Conservation (phyloP, 805 yeast species). For the Sugiyamaella lignohabitans region DNA sequence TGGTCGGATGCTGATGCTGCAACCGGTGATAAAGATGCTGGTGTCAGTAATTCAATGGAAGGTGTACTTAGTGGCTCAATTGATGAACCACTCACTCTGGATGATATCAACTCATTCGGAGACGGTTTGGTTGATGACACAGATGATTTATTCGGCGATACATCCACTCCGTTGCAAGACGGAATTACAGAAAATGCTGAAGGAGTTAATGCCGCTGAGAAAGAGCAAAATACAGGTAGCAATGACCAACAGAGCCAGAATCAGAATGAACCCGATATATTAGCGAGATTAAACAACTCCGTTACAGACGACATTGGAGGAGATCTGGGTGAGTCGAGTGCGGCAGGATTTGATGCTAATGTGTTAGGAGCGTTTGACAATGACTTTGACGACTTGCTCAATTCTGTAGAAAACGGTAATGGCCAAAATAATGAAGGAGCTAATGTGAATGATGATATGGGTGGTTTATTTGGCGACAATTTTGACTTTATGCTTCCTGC, state of each 20-base stretch:
- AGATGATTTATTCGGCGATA: not conserved
- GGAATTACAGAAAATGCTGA: not conserved
- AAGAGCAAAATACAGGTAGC: constrained; percentile 4
- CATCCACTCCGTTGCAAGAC: not conserved
- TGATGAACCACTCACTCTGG: not conserved
- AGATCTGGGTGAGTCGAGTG: constrained; percentile 2
- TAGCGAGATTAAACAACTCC: not conserved
- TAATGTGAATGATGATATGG: constrained; percentile 17
- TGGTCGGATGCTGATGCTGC: not conserved
- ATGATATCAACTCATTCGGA: not conserved
- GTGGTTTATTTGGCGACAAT: constrained; percentile 26
- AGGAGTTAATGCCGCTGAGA: not conserved
- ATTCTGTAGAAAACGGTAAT: constrained; percentile 4
- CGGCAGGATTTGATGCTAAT: constrained; percentile 3
- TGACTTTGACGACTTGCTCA: constrained; percentile 15
- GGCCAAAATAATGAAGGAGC: not conserved
- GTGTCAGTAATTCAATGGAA: not conserved
- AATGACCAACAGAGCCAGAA: not conserved
- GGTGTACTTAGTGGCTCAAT: not conserved
- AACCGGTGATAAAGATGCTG: not conserved
- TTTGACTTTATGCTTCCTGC: constrained; percentile 23
- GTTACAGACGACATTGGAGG: constrained; percentile 4
- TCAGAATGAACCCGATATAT: not conserved
- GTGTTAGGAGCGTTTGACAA: constrained; percentile 13
- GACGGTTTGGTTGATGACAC: not conserved